These are phyloP conservation scores for Coriolopsis trogii DNA, from an alignment of 1,284 basidiomycete species.

Conservation along the genomic window DNA sequence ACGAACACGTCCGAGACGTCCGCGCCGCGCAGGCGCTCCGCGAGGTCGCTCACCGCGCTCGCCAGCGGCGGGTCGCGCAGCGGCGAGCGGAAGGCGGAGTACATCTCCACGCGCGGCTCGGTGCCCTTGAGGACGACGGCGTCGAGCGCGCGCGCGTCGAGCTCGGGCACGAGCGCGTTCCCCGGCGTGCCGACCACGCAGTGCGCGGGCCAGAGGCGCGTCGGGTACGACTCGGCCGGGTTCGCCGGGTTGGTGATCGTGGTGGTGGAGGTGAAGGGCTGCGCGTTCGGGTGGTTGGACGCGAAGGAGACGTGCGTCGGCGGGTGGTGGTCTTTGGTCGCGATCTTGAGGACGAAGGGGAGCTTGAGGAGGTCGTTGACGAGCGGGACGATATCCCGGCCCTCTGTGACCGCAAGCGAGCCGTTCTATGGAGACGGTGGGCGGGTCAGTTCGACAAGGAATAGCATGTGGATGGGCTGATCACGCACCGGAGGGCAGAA, in stretches of 20 bases:
- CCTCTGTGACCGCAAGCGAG: conserved; percentile 53
- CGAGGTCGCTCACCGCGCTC: conserved; percentile 38
- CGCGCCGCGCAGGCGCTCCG: conserved; percentile 36
- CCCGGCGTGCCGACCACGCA: conserved; percentile 51
- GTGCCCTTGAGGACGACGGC: conserved; percentile 38
- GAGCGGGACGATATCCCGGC: conserved; percentile 46
- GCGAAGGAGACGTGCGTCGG: conserved; percentile 65
- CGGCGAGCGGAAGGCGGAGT: conserved; percentile 48
- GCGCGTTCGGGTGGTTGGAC: conserved; percentile 44
- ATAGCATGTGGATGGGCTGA: background rate
- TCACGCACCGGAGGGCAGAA: conserved; percentile 56
- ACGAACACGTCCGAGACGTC: conserved; percentile 51
- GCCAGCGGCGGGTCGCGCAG: conserved; percentile 37
- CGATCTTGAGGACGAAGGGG: conserved; percentile 44
- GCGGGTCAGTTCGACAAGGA: background rate
- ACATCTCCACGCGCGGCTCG: conserved; percentile 51
- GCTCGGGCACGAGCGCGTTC: conserved; percentile 42
- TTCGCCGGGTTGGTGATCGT: conserved; percentile 37
- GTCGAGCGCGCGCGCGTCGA: conserved; percentile 37
- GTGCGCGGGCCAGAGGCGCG: conserved; percentile 66
- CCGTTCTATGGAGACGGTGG: conserved; percentile 39
- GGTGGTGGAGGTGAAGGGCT: conserved; percentile 44
- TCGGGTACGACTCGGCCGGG: conserved; percentile 38
- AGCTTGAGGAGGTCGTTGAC: conserved; percentile 48
- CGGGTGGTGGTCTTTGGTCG: conserved; percentile 59